Evolutionary conservation across 2,329 filamentous ascomycete species (phyloP).

Genomic region (Apiospora pterosperma): DNA sequence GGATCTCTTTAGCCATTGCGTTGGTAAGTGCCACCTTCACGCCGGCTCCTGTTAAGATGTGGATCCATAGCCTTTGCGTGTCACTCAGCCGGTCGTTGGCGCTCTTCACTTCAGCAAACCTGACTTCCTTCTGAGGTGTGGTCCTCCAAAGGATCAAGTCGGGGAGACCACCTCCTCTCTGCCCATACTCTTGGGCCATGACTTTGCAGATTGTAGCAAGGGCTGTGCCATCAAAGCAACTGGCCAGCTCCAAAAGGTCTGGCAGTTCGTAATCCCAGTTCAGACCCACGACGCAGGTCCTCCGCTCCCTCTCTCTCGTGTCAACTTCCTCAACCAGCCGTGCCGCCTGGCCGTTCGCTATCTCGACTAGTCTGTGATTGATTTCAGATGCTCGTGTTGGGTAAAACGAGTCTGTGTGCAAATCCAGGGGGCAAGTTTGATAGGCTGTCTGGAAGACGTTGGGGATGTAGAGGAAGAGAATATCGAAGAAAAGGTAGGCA

Average conservation of each 20-base stretch:
- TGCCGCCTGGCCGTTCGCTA: slow-evolving; percentile 76
- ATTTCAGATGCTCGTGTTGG: slow-evolving; percentile 83
- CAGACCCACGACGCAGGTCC: slow-evolving; percentile 85
- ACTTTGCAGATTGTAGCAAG: slow-evolving; percentile 86
- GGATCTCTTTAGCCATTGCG: slow-evolving; percentile 52
- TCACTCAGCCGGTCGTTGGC: slow-evolving; percentile 93
- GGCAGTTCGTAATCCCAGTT: slow-evolving; percentile 83
- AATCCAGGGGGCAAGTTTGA: slow-evolving; percentile 88
- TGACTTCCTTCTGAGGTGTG: slow-evolving; percentile 49
- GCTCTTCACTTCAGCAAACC: slow-evolving; percentile 79
- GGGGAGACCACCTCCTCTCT: slow-evolving; percentile 82
- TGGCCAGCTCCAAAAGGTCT: slow-evolving; percentile 75
- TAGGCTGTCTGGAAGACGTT: slow-evolving; percentile 97
- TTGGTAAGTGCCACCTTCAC: slow-evolving; percentile 80
- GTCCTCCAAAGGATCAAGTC: slow-evolving; percentile 86
- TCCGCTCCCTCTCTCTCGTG: slow-evolving; percentile 61
- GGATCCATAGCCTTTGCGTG: slow-evolving; percentile 94
- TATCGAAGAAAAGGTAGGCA: slow-evolving; percentile 87
- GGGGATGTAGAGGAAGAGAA: slow-evolving; percentile 88
- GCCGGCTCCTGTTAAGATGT: slow-evolving; percentile 82
- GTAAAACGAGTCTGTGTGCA: slow-evolving; percentile 92
- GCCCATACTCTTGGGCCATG: slow-evolving; percentile 90
- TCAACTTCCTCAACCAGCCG: slow-evolving; percentile 66
- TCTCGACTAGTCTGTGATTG: slow-evolving; percentile 79
- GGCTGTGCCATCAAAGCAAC: slow-evolving; percentile 75